Conservation (phyloP, 2,329 filamentous ascomycete species). For the Pseudogymnoascus sp. region DNA sequence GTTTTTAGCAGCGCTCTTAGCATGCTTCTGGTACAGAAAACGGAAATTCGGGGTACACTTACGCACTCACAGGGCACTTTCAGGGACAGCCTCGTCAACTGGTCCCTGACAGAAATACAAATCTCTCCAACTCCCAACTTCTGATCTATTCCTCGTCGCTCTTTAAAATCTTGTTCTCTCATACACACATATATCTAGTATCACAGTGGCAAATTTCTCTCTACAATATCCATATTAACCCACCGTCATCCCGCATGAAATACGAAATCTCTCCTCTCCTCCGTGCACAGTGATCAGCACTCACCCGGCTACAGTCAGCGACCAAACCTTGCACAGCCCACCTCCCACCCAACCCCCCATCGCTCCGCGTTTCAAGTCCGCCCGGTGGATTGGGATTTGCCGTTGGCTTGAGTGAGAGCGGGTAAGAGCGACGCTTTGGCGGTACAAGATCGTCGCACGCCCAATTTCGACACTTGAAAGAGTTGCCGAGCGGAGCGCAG, state of each 20-base stretch:
- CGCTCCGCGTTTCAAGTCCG: neutral
- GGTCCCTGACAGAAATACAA: neutral
- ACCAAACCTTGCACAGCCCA: constrained; percentile 4
- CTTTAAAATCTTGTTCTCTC: neutral
- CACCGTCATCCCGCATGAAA: neutral
- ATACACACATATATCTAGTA: neutral
- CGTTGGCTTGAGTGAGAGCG: constrained; percentile 2
- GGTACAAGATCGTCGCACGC: neutral
- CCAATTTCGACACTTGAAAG: constrained; percentile 4
- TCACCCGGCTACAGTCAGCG: neutral
- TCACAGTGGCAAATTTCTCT: neutral
- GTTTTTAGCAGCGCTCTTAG: neutral
- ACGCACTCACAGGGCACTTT: neutral
- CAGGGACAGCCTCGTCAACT: neutral
- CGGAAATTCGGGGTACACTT: neutral
- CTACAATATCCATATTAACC: neutral
- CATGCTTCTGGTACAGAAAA: neutral
- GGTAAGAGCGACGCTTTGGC: constrained; percentile 2
- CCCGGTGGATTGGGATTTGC: neutral
- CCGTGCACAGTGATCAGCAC: neutral
- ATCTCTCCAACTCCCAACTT: neutral
- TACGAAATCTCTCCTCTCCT: constrained; percentile 2
- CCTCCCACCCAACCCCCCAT: neutral
- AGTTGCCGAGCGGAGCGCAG: neutral
- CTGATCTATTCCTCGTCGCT: neutral